Evolutionary conservation across 106 monocot species (phyloP).

Genomic region (Agapanthus africanus): DNA sequence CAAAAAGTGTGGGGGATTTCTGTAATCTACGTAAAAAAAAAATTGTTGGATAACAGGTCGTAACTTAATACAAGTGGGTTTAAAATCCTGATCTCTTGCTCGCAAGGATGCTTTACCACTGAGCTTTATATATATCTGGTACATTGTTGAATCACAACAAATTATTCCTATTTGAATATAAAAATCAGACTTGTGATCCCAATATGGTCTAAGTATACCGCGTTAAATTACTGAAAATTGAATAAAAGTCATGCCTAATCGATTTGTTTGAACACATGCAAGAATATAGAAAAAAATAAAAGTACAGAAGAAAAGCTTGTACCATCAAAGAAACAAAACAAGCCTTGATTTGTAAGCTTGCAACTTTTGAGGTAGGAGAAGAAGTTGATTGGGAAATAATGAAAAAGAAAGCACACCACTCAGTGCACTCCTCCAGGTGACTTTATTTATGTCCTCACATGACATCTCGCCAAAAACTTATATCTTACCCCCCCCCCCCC

Average conservation of each 20-base stretch:
- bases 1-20: no score
- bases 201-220: not conserved
- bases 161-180: not conserved
- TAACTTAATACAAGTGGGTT: no score
- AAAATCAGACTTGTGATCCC: not conserved
- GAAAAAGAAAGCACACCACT: constrained; percentile 28
- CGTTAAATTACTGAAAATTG: not conserved
- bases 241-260: not conserved
- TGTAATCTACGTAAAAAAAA: no score
- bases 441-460: constrained; percentile 11
- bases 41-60: no score
- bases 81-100: no score
- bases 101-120: no score
- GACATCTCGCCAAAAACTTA: constrained; percentile 14
- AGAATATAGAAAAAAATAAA: not conserved
- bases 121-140: not conserved
- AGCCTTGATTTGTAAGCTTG: not conserved
- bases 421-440: constrained; percentile 11
- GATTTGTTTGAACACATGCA: not conserved
- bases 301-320: not conserved
- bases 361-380: constrained; percentile 13
- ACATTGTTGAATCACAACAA: not conserved
- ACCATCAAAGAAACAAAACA: not conserved
- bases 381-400: constrained; percentile 4
- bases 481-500: no score